Evolutionary conservation across 148 eudicot species (phyloP), one percentile per base, ranked within the genome.

Genomic region (Rhododendron kiyosumense): DNA sequence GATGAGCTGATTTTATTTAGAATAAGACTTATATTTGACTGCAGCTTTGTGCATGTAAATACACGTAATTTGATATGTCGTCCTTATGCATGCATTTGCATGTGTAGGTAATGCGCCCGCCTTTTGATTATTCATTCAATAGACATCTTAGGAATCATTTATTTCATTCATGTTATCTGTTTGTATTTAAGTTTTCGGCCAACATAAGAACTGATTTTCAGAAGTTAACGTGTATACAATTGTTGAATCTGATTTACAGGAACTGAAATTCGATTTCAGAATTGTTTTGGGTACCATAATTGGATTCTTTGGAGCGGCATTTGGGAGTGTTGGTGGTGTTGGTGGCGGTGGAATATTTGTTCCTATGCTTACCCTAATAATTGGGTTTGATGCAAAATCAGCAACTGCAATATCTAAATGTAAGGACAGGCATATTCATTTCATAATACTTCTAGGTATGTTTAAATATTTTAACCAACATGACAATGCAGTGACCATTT

Each of bases 311-410:
- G 99, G 99, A 89, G 98, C 98, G 0, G 95, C 98, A 76, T 95
- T 97, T 89, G 99, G 99, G 67, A 97, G 99, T 89, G 98, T 97
- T 61, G 99, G 99, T 71, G 99, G 99, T 41, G 98, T 97, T 84
- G 99, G 99, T 18, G 99, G 99, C 75, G 99, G 99, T 82, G 99
- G 99, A 45, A 94, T 97, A 76, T 97, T 92, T 85, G 98, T 97
- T 82, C 99, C 99, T 38, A 97, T 97, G 99, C 98, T 97, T 81
- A 88, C 87, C 81, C 90, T 97, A 15, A 89, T 97, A 38, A 87
- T 97, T 54, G 99, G 98, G 41, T 97, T 97, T 84, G 99, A 97
- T 90, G 88, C 97, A 28, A 97, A 97, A 89, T 97, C 99, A 59
- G 87, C 98, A 9, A 95, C 99, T 84, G 99, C 99, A 84, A 91